Evolutionary conservation across 306 rosid species (phyloP), one percentile per base, ranked within the genome.

Genomic region (Vigna trinervia): DNA sequence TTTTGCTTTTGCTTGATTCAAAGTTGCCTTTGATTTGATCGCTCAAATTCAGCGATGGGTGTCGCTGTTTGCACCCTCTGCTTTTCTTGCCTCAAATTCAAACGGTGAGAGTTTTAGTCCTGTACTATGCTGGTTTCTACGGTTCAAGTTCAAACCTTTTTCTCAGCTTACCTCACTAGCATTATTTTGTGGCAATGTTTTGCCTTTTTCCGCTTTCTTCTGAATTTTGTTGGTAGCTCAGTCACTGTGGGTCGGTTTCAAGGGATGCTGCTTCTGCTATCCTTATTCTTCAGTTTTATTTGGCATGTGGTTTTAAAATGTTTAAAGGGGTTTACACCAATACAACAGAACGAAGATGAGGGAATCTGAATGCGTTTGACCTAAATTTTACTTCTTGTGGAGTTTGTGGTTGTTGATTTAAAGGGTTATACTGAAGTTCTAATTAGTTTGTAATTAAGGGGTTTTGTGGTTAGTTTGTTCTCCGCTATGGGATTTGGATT

Each of bases 31-130:
- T 86, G 78, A 74, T 74, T 81, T 86, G 80, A 76, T 85, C 84
- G 74, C 58, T 45, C 36, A 73, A 82, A 38, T 79, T 82, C 62
- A 71, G 78, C 54, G 4, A 90, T 85, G 92, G 88, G 70, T 50
- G 59, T 74, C 75, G 70, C 80, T 84, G 86, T 52, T 80, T 54
- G 38, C 80, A 78, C 69, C 77, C 73, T 80, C 82, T 78, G 84
- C 85, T 91, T 91, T 86, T 82, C 78, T 71, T 71, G 79, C 78
- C 73, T 82, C 80, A 78, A 78, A 86, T 71, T 71, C 83, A 45
- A 81, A 89, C 88, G 93, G 94, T 86, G 65, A n/a, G 80, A 71
- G 45, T 71, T 91, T 77, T 74, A 52, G 17, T 12, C 45, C 15
- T 69, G 6, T 20, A 19, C 39, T 22, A 28, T 67, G 1, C 52